phyloP scores from a whole-genome alignment of 306 rosid species.

The Canavalia gladiata region DNA sequence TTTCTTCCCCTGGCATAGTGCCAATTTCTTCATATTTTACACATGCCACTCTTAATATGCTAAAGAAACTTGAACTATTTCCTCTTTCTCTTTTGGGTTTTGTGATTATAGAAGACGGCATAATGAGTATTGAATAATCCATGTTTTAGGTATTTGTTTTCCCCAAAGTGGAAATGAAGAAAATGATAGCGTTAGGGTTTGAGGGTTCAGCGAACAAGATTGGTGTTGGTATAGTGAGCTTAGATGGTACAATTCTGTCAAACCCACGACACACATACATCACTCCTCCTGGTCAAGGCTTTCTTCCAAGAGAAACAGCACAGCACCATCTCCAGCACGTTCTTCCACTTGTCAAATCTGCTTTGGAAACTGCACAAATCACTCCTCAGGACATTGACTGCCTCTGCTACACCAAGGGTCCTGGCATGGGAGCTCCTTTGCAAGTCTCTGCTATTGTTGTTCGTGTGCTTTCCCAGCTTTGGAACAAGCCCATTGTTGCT shows the following conservation, averaged over 20 bases:
- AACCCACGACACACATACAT: conserved; percentile 94
- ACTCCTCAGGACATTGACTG: conserved; percentile 81
- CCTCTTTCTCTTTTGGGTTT: not conserved
- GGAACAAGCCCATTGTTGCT: conserved; percentile 92
- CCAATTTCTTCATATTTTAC: not conserved
- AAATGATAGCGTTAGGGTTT: conserved; percentile 83
- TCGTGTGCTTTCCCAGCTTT: conserved; percentile 82
- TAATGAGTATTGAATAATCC: not conserved
- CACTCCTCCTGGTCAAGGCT: conserved; percentile 96
- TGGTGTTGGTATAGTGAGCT: conserved; percentile 79
- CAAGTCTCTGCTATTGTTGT: conserved; percentile 87
- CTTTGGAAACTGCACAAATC: conserved; percentile 70
- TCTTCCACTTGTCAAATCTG: conserved; percentile 78
- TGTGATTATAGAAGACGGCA: not conserved
- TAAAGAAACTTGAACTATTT: not conserved
- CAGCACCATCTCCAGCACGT: conserved; percentile 90
- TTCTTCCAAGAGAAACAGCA: conserved; percentile 94
- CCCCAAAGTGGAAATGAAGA: conserved; percentile 60
- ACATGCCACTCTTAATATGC: not conserved
- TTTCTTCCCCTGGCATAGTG: not conserved
- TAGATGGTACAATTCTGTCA: conserved; percentile 86
- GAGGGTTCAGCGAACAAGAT: conserved; percentile 98
- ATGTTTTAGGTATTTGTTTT: not conserved
- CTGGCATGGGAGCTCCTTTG: conserved; percentile 96
- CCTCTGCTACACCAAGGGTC: conserved; percentile 92